phyloP scores from a whole-genome alignment of 768 basidiomycete genomes.

The Boletus pseudopeckii region DNA sequence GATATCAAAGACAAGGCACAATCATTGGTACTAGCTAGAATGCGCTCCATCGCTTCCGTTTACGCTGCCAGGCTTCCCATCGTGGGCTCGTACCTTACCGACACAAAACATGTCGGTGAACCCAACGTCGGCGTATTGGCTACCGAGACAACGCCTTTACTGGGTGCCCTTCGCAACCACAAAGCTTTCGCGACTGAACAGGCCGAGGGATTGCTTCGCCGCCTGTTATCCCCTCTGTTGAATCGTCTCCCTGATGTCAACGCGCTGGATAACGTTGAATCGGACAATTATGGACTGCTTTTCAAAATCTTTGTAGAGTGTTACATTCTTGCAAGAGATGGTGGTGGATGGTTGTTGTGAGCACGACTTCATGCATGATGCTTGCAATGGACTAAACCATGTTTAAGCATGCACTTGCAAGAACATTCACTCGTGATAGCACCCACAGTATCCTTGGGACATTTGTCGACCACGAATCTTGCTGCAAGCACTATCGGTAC shows the following conservation, averaged over 20 bases:
- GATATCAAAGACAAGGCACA: constrained; percentile 3
- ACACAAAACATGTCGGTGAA: constrained; percentile 1
- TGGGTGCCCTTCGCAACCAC: constrained; percentile 22
- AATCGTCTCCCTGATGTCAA: constrained; percentile 19
- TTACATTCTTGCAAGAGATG: constrained; percentile 23
- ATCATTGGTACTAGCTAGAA: neutral
- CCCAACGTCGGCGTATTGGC: neutral
- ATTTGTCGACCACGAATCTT: constrained; percentile 50
- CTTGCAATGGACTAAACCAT: neutral
- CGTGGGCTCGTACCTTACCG: constrained; percentile 20
- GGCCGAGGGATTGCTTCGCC: constrained; percentile 16
- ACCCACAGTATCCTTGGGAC: constrained; percentile 42
- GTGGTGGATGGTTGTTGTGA: constrained; percentile 23
- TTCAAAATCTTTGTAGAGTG: constrained; percentile 16
- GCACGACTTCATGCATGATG: neutral
- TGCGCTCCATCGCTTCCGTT: constrained; percentile 9
- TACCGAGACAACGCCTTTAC: constrained; percentile 26
- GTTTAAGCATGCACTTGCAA: constrained; percentile 17
- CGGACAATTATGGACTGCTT: constrained; percentile 1
- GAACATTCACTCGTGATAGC: constrained; percentile 26
- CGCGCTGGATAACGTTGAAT: constrained; percentile 13
- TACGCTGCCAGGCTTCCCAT: constrained; percentile 21
- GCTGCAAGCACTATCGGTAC: constrained; percentile 46
- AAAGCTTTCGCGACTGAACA: constrained; percentile 19
- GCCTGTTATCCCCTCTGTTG: constrained; percentile 12